phyloP scores from a whole-genome alignment of 345 rosid species.

The Salix koriyanagi region DNA sequence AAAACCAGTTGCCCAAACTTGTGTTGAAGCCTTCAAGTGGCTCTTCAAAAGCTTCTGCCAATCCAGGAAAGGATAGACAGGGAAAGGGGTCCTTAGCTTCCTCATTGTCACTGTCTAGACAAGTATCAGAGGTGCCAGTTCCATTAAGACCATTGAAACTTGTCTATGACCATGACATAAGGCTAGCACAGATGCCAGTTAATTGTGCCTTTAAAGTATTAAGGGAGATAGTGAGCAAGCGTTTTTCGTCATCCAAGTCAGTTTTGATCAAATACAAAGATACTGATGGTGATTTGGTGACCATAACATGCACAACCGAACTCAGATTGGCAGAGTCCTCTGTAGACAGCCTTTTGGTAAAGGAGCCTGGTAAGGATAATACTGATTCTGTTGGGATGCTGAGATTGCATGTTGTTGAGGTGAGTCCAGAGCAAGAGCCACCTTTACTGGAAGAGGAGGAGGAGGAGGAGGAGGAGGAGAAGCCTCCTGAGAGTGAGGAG shows the following conservation, averaged over 20 bases:
- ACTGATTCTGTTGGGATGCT: slow-evolving; percentile 55
- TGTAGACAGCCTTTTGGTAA: slow-evolving; percentile 49
- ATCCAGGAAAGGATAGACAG: slow-evolving; percentile 22
- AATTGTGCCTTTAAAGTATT: slow-evolving; percentile 69
- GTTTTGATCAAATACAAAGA: slow-evolving; percentile 86
- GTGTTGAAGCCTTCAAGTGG: slow-evolving; percentile 50
- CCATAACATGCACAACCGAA: slow-evolving; percentile 70
- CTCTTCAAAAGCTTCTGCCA: slow-evolving; percentile 40
- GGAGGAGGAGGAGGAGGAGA: slow-evolving; percentile 55
- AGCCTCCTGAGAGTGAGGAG: slow-evolving; percentile 51
- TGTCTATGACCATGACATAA: slow-evolving; percentile 87
- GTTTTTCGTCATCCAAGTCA: slow-evolving; percentile 80
- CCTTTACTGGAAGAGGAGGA: slow-evolving; percentile 59
- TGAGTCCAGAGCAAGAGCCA: slow-evolving; percentile 90
- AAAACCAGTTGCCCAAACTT: slow-evolving; percentile 49
- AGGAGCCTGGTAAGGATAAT: slow-evolving; percentile 57
- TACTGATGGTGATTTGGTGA: slow-evolving; percentile 89
- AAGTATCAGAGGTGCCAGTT: slow-evolving; percentile 36
- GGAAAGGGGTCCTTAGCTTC: slow-evolving; percentile 31
- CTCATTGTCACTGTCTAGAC: slow-evolving; percentile 19
- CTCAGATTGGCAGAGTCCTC: slow-evolving; percentile 70
- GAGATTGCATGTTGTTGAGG: slow-evolving; percentile 89
- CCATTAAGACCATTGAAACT: slow-evolving; percentile 75
- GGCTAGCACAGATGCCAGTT: slow-evolving; percentile 82
- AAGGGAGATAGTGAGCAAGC: slow-evolving; percentile 72